Base-by-base conservation (phyloP, 306 rosid genomes). In the Lupinus albus region DNA sequence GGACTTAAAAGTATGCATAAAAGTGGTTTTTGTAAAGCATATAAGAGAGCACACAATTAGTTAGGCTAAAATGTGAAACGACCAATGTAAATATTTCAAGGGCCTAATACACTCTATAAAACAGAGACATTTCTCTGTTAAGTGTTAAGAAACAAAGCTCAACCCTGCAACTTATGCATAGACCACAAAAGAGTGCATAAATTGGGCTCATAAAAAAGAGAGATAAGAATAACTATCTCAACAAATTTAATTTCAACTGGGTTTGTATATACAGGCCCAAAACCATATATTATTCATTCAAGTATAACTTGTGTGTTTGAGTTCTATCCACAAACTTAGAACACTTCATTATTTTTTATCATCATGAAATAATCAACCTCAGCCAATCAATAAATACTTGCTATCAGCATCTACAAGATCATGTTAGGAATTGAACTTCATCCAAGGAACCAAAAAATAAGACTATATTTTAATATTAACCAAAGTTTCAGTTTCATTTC, bases 261-360 rank as follows among this genome's bases (percentile, higher is more conserved):
- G 36, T 18, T 60, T 6, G 7, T 16, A 0, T 11, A 1, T 12
- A 17, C 8, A 17, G 62, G 77, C 71, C 71, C 77, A 62, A 7
- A 73, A 4, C 56, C 42, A 53, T 53, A n/a, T 1, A 46, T 3
- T 10, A 33, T 30, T 8, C 58, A 1, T 5, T 11, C 45, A 11
- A 11, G 3, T 17, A 5, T 7, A 61, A 51, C 35, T 1, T 15
- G 14, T 42, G 52, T 73, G 51, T 12, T 67, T 48, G 48, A 45
- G 57, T 76, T 71, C 53, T 69, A 65, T 51, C 90, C 90, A 80
- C 87, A 78, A 53, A 71, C 63, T 55, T 17, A 39, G 14, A 25
- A 4, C 32, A 12, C 64, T 41, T 8, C 21, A 39, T 52, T 61
- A 25, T 39, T 54, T n/a, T 13, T 32, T 21, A 61, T 75, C 64